Conservation (phyloP, 495 filamentous ascomycete genomes). For the Apiosordaria backusii region DNA sequence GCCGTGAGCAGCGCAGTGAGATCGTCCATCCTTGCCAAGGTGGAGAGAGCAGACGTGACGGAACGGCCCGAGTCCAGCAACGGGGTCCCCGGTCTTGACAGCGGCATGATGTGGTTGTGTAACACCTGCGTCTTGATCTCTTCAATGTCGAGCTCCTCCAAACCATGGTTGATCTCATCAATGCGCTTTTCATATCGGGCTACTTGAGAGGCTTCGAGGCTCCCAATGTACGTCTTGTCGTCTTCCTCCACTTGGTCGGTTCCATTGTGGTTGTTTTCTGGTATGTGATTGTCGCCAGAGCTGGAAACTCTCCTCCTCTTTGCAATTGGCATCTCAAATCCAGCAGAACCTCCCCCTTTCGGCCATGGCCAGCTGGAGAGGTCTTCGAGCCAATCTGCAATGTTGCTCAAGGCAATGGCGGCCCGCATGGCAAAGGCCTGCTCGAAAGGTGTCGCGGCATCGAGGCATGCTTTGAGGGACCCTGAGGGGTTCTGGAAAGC, state of each 20-base stretch:
- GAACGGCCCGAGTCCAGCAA: conserved; percentile 43
- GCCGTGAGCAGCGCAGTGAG: conserved; percentile 86
- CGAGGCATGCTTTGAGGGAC: conserved; percentile 59
- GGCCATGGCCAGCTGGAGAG: conserved; percentile 75
- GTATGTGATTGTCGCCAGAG: conserved; percentile 6
- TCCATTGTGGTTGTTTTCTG: neutral
- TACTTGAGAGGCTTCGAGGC: conserved; percentile 59
- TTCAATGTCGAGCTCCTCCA: conserved; percentile 80
- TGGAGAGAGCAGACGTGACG: conserved; percentile 46
- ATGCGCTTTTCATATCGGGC: conserved; percentile 67
- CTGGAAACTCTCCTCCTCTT: conserved; percentile 36
- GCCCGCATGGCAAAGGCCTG: conserved; percentile 70
- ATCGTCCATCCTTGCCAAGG: conserved; percentile 63
- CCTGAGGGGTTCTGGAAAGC: conserved; percentile 51
- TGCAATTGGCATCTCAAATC: conserved; percentile 53
- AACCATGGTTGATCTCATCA: conserved; percentile 69
- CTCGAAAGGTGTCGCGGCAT: conserved; percentile 61
- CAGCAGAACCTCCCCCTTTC: conserved; percentile 44
- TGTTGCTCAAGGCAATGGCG: conserved; percentile 67
- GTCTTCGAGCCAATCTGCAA: conserved; percentile 75
- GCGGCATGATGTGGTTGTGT: conserved; percentile 64
- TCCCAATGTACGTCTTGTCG: conserved; percentile 59
- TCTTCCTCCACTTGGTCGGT: neutral
- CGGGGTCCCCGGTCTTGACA: conserved; percentile 50
- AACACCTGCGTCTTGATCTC: conserved; percentile 88